phyloP scores from a whole-genome alignment of 352 stramenopile species.

The Phytophthora citricola region DNA sequence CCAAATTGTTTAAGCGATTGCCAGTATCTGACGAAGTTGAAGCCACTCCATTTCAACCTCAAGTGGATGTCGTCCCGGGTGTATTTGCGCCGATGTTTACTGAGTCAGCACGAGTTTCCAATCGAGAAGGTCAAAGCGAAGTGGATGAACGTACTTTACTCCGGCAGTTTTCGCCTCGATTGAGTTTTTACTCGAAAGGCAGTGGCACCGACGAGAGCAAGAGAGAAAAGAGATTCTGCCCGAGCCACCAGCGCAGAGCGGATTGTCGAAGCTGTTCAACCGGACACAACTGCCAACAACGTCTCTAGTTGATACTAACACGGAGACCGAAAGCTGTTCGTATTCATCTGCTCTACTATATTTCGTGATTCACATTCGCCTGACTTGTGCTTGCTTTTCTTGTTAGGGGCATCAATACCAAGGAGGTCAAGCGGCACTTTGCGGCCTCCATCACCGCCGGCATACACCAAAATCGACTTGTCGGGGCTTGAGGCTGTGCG shows the following conservation, averaged over 20 bases:
- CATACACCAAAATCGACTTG: conserved; percentile 38
- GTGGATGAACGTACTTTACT: conserved; percentile 6
- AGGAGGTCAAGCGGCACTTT: conserved; percentile 6
- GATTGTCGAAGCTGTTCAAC: conserved; percentile 31
- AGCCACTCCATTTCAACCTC: neutral
- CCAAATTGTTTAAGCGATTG: conserved; percentile 28
- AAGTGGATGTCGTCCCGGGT: neutral
- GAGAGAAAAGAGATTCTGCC: neutral
- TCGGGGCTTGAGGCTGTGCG: conserved; percentile 52
- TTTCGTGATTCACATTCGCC: neutral
- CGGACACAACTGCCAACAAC: conserved; percentile 9
- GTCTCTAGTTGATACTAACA: neutral
- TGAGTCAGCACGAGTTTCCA: neutral
- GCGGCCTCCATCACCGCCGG: conserved; percentile 9
- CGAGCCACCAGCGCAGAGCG: conserved; percentile 8
- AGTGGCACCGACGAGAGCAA: conserved; percentile 14
- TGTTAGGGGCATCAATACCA: conserved; percentile 13
- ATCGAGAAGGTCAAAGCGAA: conserved; percentile 7
- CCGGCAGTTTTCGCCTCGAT: conserved; percentile 24
- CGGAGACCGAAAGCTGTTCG: conserved; percentile 8
- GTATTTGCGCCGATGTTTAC: conserved; percentile 1
- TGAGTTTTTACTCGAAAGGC: conserved; percentile 23
- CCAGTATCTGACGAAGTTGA: neutral
- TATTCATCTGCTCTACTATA: conserved; percentile 6
- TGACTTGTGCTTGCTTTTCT: conserved; percentile 2